Conservation (phyloP, 495 filamentous ascomycete genomes). For the Penicillium daleae region DNA sequence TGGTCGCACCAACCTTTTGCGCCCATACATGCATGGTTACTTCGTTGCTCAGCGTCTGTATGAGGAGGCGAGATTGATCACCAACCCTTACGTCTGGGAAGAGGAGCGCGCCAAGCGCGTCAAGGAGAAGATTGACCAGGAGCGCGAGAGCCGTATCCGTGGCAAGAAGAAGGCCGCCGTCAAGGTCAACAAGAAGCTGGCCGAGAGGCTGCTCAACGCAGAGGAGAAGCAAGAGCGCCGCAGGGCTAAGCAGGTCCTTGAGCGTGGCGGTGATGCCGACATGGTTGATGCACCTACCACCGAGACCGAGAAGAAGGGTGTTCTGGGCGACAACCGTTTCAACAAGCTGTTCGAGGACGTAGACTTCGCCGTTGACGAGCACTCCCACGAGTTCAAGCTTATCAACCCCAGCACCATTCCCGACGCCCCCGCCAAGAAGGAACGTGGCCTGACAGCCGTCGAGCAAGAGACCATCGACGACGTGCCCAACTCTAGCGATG, state of each 20-base stretch:
- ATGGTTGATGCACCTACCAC: constrained; percentile 40
- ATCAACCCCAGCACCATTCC: constrained; percentile 80
- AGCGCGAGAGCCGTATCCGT: constrained; percentile 87
- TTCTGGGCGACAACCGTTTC: constrained; percentile 87
- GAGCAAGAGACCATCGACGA: constrained; percentile 65
- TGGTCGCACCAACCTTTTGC: constrained; percentile 80
- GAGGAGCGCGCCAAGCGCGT: constrained; percentile 85
- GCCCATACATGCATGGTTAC: constrained; percentile 98
- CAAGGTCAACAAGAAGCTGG: constrained; percentile 82
- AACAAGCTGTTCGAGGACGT: constrained; percentile 85
- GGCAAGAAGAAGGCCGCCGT: constrained; percentile 91
- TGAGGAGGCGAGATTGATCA: constrained; percentile 89
- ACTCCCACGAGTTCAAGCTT: constrained; percentile 79
- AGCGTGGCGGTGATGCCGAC: constrained; percentile 58
- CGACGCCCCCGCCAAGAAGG: constrained; percentile 38
- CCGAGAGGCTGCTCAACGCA: constrained; percentile 76
- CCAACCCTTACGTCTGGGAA: constrained; percentile 90
- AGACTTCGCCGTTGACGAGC: constrained; percentile 91
- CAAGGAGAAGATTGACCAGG: constrained; percentile 91
- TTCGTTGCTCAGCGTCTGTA: constrained; percentile 92
- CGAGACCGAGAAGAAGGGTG: constrained; percentile 47
- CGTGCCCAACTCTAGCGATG: constrained; percentile 46
- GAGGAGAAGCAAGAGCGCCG: constrained; percentile 80
- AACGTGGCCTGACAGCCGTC: constrained; percentile 66
- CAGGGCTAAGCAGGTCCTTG: constrained; percentile 59